Evolutionary conservation across 805 yeast species (phyloP).

Genomic region (Cyberlindnera xylosilytica): DNA sequence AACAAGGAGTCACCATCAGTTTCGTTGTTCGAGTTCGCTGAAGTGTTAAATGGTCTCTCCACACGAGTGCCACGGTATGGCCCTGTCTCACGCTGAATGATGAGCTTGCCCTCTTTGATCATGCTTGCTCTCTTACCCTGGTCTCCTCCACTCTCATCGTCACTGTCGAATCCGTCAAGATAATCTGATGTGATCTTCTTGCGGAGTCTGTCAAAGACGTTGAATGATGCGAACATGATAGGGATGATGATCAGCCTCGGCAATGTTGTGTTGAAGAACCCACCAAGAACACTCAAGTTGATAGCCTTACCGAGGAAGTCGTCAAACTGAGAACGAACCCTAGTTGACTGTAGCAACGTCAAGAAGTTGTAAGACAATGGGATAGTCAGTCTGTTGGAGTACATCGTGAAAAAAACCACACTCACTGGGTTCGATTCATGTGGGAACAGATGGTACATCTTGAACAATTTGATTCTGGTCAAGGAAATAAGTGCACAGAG

Average conservation of each 20-base stretch:
- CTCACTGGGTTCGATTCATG: conserved; percentile 72
- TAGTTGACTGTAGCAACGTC: conserved; percentile 48
- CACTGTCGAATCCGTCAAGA: conserved; percentile 38
- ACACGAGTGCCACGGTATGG: background rate
- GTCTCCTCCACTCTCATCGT: conserved; percentile 31
- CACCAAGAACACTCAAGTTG: conserved; percentile 71
- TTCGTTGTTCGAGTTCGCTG: background rate
- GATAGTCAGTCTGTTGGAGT: conserved; percentile 76
- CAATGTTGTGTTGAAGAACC: conserved; percentile 66
- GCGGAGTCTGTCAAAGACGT: conserved; percentile 63
- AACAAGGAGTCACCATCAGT: background rate
- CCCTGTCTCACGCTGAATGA: conserved; percentile 25
- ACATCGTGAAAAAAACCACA: conserved; percentile 72
- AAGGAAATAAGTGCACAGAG: conserved; percentile 63
- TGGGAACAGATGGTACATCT: conserved; percentile 72
- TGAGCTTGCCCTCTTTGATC: conserved; percentile 25
- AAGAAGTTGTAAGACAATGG: conserved; percentile 80
- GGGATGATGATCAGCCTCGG: conserved; percentile 78
- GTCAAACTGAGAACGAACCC: conserved; percentile 56
- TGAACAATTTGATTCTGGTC: conserved; percentile 66
- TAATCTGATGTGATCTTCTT: conserved; percentile 24
- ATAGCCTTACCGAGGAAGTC: conserved; percentile 73
- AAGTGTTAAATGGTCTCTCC: background rate
- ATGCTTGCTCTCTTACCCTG: conserved; percentile 14
- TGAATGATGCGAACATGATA: conserved; percentile 56